These are phyloP conservation scores for Flaveria sonorensis DNA, from an alignment of 129 eudicot genomes.

Conservation along the genomic window DNA sequence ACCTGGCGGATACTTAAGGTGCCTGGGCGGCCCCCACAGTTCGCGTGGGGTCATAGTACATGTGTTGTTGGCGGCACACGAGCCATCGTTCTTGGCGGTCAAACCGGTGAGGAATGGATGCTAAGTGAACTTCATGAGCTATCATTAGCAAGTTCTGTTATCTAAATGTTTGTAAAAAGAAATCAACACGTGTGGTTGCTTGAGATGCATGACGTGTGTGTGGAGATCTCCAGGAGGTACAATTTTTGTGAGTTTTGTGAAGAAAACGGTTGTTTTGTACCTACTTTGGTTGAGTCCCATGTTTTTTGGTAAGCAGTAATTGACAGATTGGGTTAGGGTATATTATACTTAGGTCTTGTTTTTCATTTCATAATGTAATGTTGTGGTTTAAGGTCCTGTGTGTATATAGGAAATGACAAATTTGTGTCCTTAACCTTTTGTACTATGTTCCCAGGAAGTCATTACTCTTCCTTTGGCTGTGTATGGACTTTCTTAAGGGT, in stretches of 20 bases:
- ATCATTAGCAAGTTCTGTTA: conserved; percentile 62
- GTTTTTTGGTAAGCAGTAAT: conserved; percentile 41
- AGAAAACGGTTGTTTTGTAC: conserved; percentile 30
- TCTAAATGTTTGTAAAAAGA: conserved; percentile 4
- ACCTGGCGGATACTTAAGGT: conserved; percentile 72
- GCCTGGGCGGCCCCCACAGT: conserved; percentile 70
- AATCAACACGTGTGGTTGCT: conserved; percentile 21
- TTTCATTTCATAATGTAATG: neutral
- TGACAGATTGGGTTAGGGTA: conserved; percentile 40
- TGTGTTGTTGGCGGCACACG: conserved; percentile 78
- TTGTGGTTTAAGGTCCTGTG: conserved; percentile 15
- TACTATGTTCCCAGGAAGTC: conserved; percentile 19
- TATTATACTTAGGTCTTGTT: conserved; percentile 39
- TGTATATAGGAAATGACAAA: conserved; percentile 45
- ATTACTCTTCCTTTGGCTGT: conserved; percentile 8
- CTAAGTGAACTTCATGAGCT: conserved; percentile 72
- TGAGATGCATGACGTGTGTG: conserved; percentile 10
- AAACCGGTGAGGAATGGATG: conserved; percentile 87
- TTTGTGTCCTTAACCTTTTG: conserved; percentile 33
- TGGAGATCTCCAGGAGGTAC: conserved; percentile 28
- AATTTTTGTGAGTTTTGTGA: conserved; percentile 40
- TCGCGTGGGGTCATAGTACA: conserved; percentile 78
- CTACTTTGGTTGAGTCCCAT: conserved; percentile 21
- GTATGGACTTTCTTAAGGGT: neutral
- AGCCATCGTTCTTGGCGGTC: conserved; percentile 76